phyloP scores from a whole-genome alignment of 2,329 filamentous ascomycete genomes.

The Trichoderma harzianum region DNA sequence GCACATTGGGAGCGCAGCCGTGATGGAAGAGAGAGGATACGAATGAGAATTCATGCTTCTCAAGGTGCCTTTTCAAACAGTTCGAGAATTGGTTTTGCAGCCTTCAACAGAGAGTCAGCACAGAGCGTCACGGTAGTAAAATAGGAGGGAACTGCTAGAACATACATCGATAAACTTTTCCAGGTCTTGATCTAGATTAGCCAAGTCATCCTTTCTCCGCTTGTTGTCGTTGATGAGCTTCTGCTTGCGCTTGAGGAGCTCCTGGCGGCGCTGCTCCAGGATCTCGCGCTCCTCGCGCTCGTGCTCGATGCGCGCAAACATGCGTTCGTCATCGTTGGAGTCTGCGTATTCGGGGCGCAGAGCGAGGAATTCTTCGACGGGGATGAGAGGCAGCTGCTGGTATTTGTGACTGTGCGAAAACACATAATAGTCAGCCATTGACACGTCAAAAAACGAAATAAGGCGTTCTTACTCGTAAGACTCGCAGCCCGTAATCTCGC shows the following conservation, averaged over 20 bases:
- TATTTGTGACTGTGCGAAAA: constrained; percentile 69
- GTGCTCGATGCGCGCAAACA: constrained; percentile 86
- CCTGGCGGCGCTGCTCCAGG: constrained; percentile 79
- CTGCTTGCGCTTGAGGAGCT: constrained; percentile 64
- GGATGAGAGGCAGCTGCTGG: constrained; percentile 77
- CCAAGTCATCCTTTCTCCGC: constrained; percentile 88
- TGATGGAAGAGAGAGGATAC: neutral
- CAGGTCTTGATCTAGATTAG: constrained; percentile 84
- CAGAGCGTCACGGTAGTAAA: neutral
- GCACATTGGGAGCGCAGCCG: neutral
- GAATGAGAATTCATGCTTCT: constrained; percentile 16
- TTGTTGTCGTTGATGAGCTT: constrained; percentile 72
- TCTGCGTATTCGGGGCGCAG: constrained; percentile 71
- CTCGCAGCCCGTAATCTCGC: constrained; percentile 87
- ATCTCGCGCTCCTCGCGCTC: constrained; percentile 81
- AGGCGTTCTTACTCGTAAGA: constrained; percentile 70
- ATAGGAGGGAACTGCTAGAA: neutral
- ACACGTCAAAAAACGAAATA: constrained; percentile 44
- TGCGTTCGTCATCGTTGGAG: constrained; percentile 73
- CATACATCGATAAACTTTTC: constrained; percentile 90
- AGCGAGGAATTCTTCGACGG: constrained; percentile 75
- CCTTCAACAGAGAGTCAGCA: constrained; percentile 45
- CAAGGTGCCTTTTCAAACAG: constrained; percentile 72
- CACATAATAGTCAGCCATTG: constrained; percentile 39
- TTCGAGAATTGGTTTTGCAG: constrained; percentile 83